Evolutionary conservation across 352 stramenopile genomes (phyloP), one percentile per base, ranked within the genome.

Genomic region (Pythium graminicola): DNA sequence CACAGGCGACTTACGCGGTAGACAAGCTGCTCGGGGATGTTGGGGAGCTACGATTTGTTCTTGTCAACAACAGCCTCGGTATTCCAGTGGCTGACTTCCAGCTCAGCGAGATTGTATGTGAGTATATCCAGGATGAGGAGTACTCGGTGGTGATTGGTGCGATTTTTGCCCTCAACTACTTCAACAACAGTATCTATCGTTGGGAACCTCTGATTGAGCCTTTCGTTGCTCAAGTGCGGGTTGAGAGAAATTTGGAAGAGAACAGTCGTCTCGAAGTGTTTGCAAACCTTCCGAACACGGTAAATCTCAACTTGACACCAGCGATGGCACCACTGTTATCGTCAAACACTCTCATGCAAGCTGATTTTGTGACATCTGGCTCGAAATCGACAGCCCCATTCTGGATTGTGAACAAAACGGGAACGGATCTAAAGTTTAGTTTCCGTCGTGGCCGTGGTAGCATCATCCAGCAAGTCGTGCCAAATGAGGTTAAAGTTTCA

Each of bases 121-220:
- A 95, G 65, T 92, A 90, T 44, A 85, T 89, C 10, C 70, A 89
- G 67, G 78, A 91, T 42, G 78, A 93, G 55, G 81, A 89, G 32
- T 90, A 79, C 49, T 89, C 80, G 24, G 87, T 83, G 20, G 84
- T 78, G 8, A 60, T 90, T 36, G 84, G 84, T 13, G 80, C 75
- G 5, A 90, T 86, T 16, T 31, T 95, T 43, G 74, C 82, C 23
- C 77, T 91, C 52, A 91, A 92, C 54, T 95, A 92, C 54, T 95
- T 95, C 63, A 95, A 95, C 69, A 95, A 95, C 63, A 92, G 84
- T 46, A 95, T 95, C 52, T 95, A 95, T 47, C 76, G 81, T 45
- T 95, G 84, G 84, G 84, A 95, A 54, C 84, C 84, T 19, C 62
- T 95, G 2, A 67, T 95, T 13, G 84, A 95, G 46, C 84, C 84